Conservation (phyloP, 208 protist genomes). For the Willaertia magna region DNA sequence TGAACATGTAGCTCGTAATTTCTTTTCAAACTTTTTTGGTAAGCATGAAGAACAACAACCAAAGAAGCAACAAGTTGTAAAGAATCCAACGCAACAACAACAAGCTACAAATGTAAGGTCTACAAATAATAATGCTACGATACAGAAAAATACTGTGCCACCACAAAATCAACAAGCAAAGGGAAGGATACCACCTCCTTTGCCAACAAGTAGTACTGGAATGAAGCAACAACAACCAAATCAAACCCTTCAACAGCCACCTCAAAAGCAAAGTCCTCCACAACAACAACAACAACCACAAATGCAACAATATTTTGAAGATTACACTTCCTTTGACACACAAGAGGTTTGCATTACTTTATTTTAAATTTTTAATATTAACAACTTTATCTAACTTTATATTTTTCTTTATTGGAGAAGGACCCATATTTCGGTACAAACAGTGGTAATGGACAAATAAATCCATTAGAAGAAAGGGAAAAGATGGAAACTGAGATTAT, state of each 20-base stretch:
- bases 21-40: too few relatives aligned
- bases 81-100: too few relatives aligned
- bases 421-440: neutral
- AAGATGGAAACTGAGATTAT: conserved; percentile 27
- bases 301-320: neutral
- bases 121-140: too few relatives aligned
- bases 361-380: too few relatives aligned
- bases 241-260: neutral
- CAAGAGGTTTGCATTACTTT: neutral
- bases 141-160: too few relatives aligned
- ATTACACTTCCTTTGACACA: too few relatives aligned
- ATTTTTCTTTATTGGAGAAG: neutral
- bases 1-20: too few relatives aligned
- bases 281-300: neutral
- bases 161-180: neutral
- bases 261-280: neutral
- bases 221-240: neutral
- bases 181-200: neutral
- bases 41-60: too few relatives aligned
- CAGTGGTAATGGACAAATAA: neutral
- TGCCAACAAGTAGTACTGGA: too few relatives aligned
- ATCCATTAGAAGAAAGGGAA: neutral
- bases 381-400: neutral
- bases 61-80: too few relatives aligned
- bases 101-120: too few relatives aligned